A percentile compares a stretch with the other conserved stretches of the same genome.
phyloP scores from a whole-genome alignment of 768 basidiomycete genomes.

The Suillus variegatus region DNA sequence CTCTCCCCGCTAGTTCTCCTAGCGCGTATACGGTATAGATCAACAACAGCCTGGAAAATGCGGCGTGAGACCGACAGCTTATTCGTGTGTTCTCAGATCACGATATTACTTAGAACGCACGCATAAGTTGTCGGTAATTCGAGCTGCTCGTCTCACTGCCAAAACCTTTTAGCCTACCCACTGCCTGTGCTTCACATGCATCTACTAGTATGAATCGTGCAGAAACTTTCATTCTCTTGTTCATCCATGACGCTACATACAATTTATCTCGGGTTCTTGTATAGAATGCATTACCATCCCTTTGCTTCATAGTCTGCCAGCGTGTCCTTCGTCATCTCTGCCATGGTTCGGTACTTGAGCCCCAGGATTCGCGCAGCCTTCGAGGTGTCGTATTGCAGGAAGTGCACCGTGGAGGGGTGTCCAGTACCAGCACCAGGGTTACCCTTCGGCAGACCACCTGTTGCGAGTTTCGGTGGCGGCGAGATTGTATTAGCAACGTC shows the following conservation, averaged over 20 bases:
- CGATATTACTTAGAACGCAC: too few species aligned
- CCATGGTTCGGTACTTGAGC: conserved; percentile 40
- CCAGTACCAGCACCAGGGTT: conserved; percentile 32
- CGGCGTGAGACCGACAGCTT: too few species aligned
- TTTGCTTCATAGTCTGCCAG: conserved; percentile 44
- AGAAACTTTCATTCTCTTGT: neutral
- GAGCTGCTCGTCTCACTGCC: too few species aligned
- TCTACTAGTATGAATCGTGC: neutral
- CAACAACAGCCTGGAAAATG: too few species aligned
- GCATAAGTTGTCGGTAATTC: too few species aligned
- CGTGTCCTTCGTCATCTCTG: conserved; percentile 42
- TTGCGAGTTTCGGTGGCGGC: conserved; percentile 33
- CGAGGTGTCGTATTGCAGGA: conserved; percentile 31
- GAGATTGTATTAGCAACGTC: conserved; percentile 37
- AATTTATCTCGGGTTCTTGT: neutral
- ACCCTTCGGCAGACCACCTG: conserved; percentile 31
- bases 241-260: neutral
- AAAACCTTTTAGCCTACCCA: neutral
- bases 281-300: conserved; percentile 35
- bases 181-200: neutral
- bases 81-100: too few species aligned
- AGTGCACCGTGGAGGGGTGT: conserved; percentile 27
- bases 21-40: too few species aligned
- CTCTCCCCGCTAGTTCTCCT: too few species aligned
- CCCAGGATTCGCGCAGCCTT: conserved; percentile 45